A percentile compares a stretch with the other conserved stretches of the same genome.
Evolutionary conservation across 352 stramenopile genomes (phyloP).

Genomic region (Globisporangium viniferum): DNA sequence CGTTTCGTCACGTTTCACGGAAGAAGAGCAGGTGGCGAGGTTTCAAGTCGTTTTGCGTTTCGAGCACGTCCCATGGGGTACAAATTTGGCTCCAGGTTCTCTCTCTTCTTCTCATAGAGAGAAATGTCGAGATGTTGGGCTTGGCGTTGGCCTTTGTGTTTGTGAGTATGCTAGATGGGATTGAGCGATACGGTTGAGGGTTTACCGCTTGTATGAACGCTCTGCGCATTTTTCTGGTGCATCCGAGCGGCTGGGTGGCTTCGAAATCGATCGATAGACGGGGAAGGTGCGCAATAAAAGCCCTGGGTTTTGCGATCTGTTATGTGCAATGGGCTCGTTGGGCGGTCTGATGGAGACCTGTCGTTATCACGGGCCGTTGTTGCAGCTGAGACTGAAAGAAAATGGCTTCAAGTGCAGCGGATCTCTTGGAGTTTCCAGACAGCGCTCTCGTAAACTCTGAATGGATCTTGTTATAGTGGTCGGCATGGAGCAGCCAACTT

Average conservation of each 20-base stretch:
- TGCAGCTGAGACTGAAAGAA: background rate
- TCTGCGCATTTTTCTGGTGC: background rate
- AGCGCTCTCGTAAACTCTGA: background rate
- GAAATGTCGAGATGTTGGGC: background rate
- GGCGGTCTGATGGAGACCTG: background rate
- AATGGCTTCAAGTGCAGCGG: background rate
- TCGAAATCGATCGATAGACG: background rate
- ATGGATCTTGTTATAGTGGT: background rate
- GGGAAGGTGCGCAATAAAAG: background rate
- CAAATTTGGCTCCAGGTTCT: background rate
- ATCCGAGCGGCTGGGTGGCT: background rate
- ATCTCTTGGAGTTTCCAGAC: background rate
- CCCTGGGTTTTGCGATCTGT: background rate
- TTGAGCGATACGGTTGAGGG: background rate
- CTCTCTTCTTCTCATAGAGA: background rate
- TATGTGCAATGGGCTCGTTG: background rate
- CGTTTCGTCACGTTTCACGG: constrained; percentile 6
- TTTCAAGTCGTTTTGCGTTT: constrained; percentile 1
- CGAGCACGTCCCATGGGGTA: background rate
- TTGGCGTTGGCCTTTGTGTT: too few relatives aligned
- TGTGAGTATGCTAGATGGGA: background rate
- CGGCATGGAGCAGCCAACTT: too few relatives aligned
- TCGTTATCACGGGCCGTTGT: background rate
- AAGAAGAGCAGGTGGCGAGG: background rate
- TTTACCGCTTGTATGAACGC: background rate